Conservation (phyloP, 2,329 filamentous ascomycete species). For the Stagonosporopsis vannaccii region DNA sequence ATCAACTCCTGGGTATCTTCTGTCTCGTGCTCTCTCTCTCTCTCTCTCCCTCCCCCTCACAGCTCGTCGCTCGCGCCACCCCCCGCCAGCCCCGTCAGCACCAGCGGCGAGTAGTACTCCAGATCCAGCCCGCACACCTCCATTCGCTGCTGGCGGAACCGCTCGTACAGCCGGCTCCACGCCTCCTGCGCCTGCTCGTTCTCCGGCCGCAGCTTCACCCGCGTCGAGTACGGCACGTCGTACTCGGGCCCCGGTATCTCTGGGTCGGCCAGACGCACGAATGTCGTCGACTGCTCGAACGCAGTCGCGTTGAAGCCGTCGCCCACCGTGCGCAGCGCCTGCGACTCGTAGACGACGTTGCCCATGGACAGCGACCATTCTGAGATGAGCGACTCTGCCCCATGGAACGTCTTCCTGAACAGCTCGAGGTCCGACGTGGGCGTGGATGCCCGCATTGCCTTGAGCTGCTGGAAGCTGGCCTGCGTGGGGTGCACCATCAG, state of each 20-base stretch:
- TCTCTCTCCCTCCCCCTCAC: too few species aligned
- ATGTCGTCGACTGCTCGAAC: constrained; percentile 54
- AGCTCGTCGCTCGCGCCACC: constrained; percentile 6
- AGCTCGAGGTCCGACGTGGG: constrained; percentile 43
- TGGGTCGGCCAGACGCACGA: constrained; percentile 56
- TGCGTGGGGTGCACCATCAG: constrained; percentile 48
- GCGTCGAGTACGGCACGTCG: constrained; percentile 55
- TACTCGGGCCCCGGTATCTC: constrained; percentile 60
- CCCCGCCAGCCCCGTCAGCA: constrained; percentile 20
- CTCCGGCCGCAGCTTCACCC: constrained; percentile 52
- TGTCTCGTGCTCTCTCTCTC: too few species aligned
- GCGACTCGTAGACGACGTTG: constrained; percentile 49
- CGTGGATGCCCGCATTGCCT: constrained; percentile 33
- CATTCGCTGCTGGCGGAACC: constrained; percentile 58
- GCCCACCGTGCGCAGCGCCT: constrained; percentile 34
- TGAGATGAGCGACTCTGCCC: constrained; percentile 47
- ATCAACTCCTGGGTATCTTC: not conserved
- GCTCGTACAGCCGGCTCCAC: constrained; percentile 60
- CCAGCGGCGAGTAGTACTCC: constrained; percentile 50
- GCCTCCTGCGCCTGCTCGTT: constrained; percentile 56
- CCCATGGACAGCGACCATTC: constrained; percentile 49
- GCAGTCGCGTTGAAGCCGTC: constrained; percentile 55
- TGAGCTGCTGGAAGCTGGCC: constrained; percentile 41
- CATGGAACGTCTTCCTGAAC: constrained; percentile 42
- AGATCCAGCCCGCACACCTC: constrained; percentile 62